A percentile compares a stretch with the other conserved stretches of the same genome.
phyloP scores from a whole-genome alignment of 129 eudicot genomes.

The Sambucus nigra region DNA sequence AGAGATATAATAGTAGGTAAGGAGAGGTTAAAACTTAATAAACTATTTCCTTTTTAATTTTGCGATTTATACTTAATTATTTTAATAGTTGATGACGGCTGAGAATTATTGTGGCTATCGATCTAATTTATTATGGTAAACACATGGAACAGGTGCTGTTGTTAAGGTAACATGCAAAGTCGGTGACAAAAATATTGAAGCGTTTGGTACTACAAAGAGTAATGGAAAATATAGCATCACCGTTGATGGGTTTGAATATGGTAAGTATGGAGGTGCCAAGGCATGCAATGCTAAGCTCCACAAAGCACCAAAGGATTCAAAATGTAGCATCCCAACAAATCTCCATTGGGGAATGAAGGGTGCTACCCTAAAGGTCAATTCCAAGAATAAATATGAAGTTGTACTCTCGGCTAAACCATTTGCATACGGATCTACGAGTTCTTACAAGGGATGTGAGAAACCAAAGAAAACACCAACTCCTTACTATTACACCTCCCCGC shows the following conservation, averaged over 20 bases:
- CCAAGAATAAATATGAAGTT: constrained; percentile 36
- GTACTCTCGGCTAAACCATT: constrained; percentile 56
- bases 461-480: constrained; percentile 25
- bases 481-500: constrained; percentile 18
- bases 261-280: constrained; percentile 58
- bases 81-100: too few species aligned
- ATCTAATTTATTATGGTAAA: neutral
- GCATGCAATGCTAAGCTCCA: constrained; percentile 60
- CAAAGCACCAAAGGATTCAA: constrained; percentile 42
- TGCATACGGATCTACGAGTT: constrained; percentile 54
- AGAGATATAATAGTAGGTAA: neutral
- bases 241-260: constrained; percentile 49
- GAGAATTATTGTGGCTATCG: too few species aligned
- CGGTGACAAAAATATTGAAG: constrained; percentile 35
- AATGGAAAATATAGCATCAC: constrained; percentile 54
- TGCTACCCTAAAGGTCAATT: constrained; percentile 48
- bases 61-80: neutral
- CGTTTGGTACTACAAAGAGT: constrained; percentile 46
- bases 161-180: constrained; percentile 51
- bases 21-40: neutral
- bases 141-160: constrained; percentile 28
- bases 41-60: too few species aligned
- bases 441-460: constrained; percentile 34
- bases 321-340: constrained; percentile 42
- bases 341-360: constrained; percentile 58